Evolutionary conservation across 2,329 filamentous ascomycete species (phyloP).

Genomic region (Rugonectria rugulosa): DNA sequence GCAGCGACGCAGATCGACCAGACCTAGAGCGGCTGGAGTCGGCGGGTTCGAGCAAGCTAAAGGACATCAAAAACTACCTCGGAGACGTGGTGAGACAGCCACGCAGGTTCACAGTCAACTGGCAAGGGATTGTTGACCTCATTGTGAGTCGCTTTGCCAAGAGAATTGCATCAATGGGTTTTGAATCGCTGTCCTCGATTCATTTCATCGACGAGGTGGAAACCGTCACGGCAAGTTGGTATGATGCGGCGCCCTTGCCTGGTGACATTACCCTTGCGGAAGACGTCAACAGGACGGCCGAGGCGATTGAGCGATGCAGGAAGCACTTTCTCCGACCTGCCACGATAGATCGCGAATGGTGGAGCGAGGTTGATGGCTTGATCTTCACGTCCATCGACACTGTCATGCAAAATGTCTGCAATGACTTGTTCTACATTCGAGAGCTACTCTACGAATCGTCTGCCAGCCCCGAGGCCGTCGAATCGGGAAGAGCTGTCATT

Average conservation of each 20-base stretch:
- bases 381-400: slow-evolving; percentile 53
- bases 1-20: slow-evolving; percentile 43
- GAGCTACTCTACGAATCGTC: slow-evolving; percentile 28
- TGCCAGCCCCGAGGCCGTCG: slow-evolving; percentile 18
- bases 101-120: slow-evolving; percentile 54
- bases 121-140: slow-evolving; percentile 73
- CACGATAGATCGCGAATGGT: slow-evolving; percentile 27
- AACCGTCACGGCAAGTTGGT: slow-evolving; percentile 50
- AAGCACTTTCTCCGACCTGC: slow-evolving; percentile 52
- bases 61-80: slow-evolving; percentile 53
- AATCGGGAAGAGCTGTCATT: slow-evolving; percentile 28
- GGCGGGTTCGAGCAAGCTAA: slow-evolving; percentile 41
- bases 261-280: slow-evolving; percentile 30
- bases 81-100: slow-evolving; percentile 48
- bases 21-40: slow-evolving; percentile 45
- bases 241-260: slow-evolving; percentile 47
- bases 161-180: slow-evolving; percentile 55
- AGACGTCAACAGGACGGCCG: slow-evolving; percentile 47
- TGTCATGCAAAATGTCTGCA: slow-evolving; percentile 51
- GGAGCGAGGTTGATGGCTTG: slow-evolving; percentile 52
- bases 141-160: slow-evolving; percentile 68
- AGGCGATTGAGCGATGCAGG: slow-evolving; percentile 52
- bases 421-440: slow-evolving; percentile 37
- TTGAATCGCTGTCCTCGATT: slow-evolving; percentile 34
- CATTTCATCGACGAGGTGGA: slow-evolving; percentile 48